A percentile compares a stretch with the other conserved stretches of the same genome.
Evolutionary conservation across 2,329 filamentous ascomycete genomes (phyloP).

Genomic region (Scedosporium aurantiacum): DNA sequence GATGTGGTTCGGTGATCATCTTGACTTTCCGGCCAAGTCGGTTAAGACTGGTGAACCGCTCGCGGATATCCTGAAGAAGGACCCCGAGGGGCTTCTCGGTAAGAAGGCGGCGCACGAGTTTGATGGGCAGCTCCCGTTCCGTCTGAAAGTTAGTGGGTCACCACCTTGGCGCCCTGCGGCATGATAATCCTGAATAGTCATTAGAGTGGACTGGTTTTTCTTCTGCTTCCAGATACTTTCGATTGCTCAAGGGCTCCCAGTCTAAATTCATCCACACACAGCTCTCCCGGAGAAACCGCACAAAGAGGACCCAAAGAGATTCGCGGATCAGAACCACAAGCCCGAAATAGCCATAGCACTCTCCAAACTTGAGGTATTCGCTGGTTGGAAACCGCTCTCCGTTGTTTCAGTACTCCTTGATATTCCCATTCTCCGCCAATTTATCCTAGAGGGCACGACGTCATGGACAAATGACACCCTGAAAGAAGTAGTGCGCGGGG

Average conservation of each 20-base stretch:
- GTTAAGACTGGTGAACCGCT: constrained; percentile 52
- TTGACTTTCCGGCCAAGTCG: constrained; percentile 54
- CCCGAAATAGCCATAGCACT: constrained; percentile 68
- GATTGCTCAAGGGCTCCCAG: constrained; percentile 61
- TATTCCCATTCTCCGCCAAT: constrained; percentile 40
- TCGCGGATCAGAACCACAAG: constrained; percentile 66
- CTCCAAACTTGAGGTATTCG: too few relatives aligned
- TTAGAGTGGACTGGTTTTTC: background rate
- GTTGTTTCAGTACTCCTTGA: constrained; percentile 48
- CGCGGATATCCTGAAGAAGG: constrained; percentile 49
- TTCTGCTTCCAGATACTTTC: constrained; percentile 46
- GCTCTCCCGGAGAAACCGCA: constrained; percentile 54
- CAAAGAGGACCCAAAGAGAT: constrained; percentile 50
- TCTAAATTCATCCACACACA: constrained; percentile 67
- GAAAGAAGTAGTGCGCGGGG: constrained; percentile 39
- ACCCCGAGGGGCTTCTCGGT: constrained; percentile 54
- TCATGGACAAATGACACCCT: constrained; percentile 47
- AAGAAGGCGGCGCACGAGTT: constrained; percentile 49
- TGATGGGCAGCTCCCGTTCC: constrained; percentile 53
- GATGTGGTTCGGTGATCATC: constrained; percentile 73
- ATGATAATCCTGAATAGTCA: background rate
- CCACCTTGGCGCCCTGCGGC: too few relatives aligned
- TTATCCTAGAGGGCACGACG: constrained; percentile 32
- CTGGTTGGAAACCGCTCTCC: too few relatives aligned
- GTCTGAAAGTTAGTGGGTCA: constrained; percentile 46